phyloP scores from a whole-genome alignment of 2,329 filamentous ascomycete species.

The Monosporascus sp. region DNA sequence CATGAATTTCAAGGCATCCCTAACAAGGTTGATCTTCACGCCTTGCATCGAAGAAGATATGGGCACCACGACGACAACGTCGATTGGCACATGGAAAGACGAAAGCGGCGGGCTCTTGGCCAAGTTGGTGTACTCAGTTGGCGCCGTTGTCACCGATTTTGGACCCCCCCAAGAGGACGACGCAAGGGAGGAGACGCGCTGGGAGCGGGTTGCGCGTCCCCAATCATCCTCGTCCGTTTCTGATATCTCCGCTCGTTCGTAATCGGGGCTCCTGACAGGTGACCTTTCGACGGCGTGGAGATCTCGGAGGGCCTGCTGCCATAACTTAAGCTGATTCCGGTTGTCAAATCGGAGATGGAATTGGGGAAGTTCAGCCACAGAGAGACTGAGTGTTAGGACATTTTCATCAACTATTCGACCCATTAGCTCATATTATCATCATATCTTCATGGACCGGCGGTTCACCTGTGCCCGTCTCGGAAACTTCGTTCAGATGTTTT shows the following conservation, averaged over 20 bases:
- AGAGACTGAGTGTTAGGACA: constrained; percentile 82
- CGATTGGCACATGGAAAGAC: constrained; percentile 81
- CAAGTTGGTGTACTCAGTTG: constrained; percentile 85
- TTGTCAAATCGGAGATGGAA: constrained; percentile 91
- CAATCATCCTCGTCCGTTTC: constrained; percentile 87
- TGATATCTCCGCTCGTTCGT: constrained; percentile 70
- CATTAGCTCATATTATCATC: constrained; percentile 25
- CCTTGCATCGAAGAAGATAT: constrained; percentile 99
- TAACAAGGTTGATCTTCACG: constrained; percentile 92
- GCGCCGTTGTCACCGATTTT: constrained; percentile 79
- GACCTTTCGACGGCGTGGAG: constrained; percentile 67
- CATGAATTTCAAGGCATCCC: constrained; percentile 88
- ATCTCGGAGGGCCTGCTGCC: constrained; percentile 83
- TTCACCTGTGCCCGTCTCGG: constrained; percentile 56
- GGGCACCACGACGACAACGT: constrained; percentile 93
- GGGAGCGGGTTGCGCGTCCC: constrained; percentile 55
- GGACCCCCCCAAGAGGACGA: constrained; percentile 76
- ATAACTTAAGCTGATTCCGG: constrained; percentile 77
- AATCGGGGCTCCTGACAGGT: constrained; percentile 65
- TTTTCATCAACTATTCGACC: constrained; percentile 59
- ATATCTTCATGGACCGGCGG: constrained; percentile 17
- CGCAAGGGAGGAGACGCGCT: constrained; percentile 74
- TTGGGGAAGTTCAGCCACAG: constrained; percentile 84
- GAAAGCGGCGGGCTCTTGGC: constrained; percentile 44
- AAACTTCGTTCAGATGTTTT: constrained; percentile 89